Conservation (phyloP, 208 protist genomes). For the Leishmania amazonensis region DNA sequence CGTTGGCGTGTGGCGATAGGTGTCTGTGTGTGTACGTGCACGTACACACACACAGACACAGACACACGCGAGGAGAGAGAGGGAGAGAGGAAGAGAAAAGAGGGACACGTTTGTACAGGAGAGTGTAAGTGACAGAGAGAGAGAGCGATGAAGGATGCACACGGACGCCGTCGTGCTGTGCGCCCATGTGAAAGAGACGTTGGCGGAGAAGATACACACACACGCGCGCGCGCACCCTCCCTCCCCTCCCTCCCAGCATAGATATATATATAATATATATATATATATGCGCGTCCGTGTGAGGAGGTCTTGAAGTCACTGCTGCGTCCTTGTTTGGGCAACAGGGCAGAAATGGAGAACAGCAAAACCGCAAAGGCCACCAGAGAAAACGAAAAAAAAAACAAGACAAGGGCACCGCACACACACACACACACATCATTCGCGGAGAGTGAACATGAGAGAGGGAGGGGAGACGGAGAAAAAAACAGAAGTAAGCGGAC, state of each 20-base stretch:
- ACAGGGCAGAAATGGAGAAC: not conserved
- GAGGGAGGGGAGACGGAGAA: not conserved
- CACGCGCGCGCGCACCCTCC: not conserved
- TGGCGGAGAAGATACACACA: not conserved
- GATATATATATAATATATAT: not conserved
- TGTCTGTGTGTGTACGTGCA: not conserved
- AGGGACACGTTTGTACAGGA: not conserved
- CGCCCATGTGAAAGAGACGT: not conserved
- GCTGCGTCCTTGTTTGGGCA: not conserved
- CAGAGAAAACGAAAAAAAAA: not conserved
- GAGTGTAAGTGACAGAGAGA: not conserved
- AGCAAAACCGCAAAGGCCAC: not conserved
- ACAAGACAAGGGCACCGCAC: not conserved
- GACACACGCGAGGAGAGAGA: not conserved
- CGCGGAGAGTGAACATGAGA: not conserved
- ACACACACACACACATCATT: not conserved
- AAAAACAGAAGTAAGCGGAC: not conserved
- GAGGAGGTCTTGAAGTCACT: not conserved
- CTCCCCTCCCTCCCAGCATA: not conserved
- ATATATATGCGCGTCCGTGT: not conserved
- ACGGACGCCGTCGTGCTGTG: not conserved
- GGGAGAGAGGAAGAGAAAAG: not conserved
- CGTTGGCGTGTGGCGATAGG: not conserved
- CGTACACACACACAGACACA: not conserved
- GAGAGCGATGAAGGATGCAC: not conserved